These are phyloP conservation scores for Elongisporangium undulatum DNA, from an alignment of 352 stramenopile species.

Conservation along the genomic window DNA sequence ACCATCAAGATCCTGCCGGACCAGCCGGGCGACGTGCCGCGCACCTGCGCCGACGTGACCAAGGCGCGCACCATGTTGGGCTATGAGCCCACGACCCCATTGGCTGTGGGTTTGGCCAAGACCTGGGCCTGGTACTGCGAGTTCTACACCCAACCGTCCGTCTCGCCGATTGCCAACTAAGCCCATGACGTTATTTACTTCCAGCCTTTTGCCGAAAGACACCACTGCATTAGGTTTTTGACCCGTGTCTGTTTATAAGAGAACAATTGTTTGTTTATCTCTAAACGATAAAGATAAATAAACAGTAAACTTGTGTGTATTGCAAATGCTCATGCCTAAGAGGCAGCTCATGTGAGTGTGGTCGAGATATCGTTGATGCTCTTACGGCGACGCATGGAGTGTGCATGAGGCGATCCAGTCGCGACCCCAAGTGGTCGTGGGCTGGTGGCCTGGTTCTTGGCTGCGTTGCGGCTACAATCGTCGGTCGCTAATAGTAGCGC, in stretches of 20 bases:
- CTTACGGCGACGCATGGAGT: constrained; percentile 56
- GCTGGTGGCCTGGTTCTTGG: neutral
- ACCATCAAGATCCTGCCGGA: constrained; percentile 93
- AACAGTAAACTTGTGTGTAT: neutral
- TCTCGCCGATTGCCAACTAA: neutral
- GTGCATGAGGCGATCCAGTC: constrained; percentile 3
- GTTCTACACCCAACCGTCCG: neutral
- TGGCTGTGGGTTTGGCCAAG: constrained; percentile 91
- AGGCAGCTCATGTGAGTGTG: neutral
- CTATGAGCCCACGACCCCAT: constrained; percentile 92
- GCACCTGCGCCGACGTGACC: constrained; percentile 94
- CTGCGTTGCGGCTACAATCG: neutral
- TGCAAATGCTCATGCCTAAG: neutral
- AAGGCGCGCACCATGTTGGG: constrained; percentile 95
- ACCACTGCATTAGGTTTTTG: neutral
- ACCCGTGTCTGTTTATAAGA: neutral
- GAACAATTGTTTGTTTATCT: neutral
- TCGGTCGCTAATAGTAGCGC: constrained; percentile 12
- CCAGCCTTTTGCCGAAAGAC: neutral
- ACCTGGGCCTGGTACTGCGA: constrained; percentile 93
- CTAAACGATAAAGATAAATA: neutral
- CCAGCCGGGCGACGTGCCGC: constrained; percentile 95
- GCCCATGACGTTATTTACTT: neutral
- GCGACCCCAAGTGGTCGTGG: constrained; percentile 3
- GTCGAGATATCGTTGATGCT: constrained; percentile 32